Conservation (phyloP, 208 protist species). For the Leptomonas pyrrhocoris region DNA sequence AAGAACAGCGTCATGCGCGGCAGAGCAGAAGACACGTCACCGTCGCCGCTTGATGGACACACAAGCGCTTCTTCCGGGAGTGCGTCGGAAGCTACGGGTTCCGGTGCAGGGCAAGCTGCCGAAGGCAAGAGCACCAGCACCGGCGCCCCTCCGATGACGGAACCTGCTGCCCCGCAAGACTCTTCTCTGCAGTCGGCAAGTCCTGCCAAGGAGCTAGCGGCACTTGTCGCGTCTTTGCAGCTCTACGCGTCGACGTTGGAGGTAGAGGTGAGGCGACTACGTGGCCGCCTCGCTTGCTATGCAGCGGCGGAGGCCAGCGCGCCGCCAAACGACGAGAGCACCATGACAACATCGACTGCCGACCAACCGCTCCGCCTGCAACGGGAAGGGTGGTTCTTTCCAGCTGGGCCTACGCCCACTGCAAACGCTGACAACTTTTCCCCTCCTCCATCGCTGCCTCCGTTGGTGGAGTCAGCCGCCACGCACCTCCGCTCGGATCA, state of each 20-base stretch:
- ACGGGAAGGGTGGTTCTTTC: not conserved
- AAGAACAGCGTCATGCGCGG: not conserved
- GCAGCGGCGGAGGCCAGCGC: not conserved
- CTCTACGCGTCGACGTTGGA: slow-evolving; percentile 9
- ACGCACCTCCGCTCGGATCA: not conserved
- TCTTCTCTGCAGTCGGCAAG: too few species aligned
- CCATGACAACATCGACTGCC: not conserved
- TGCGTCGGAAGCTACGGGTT: too few species aligned
- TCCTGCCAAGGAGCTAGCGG: not conserved
- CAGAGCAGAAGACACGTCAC: not conserved
- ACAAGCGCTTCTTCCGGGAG: too few species aligned
- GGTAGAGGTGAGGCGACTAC: not conserved
- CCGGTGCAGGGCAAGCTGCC: not conserved
- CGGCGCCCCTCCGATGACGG: not conserved
- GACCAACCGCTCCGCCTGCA: not conserved
- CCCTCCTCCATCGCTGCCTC: not conserved
- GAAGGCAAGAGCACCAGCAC: not conserved
- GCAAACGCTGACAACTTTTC: not conserved
- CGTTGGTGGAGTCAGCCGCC: not conserved
- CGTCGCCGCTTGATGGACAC: not conserved
- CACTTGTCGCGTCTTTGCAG: slow-evolving; percentile 3
- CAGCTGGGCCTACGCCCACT: not conserved
- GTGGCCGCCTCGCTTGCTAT: not conserved
- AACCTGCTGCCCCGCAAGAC: too few species aligned
- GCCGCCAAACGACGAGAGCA: not conserved